Conservation (phyloP, 441 rosid species). For the Populus hybrid region DNA sequence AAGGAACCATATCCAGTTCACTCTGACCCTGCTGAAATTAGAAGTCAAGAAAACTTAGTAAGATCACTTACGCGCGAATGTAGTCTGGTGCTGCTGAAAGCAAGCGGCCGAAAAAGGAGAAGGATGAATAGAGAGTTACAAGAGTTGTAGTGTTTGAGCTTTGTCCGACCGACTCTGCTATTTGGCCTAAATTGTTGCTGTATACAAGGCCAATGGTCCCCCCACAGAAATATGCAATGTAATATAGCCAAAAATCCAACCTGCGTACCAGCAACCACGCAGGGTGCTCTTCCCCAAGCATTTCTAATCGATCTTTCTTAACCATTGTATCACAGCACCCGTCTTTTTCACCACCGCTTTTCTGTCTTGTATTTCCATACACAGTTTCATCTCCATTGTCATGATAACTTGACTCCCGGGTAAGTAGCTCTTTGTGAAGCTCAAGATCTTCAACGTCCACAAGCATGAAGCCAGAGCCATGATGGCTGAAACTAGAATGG, state of each 20-base stretch:
- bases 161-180: conserved; percentile 77
- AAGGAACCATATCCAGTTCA: background rate
- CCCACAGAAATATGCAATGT: conserved; percentile 78
- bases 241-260: conserved; percentile 88
- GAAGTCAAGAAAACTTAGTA: too few species aligned
- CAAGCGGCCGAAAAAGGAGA: conserved; percentile 92
- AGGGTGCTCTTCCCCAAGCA: conserved; percentile 80
- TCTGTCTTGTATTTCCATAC: conserved; percentile 25
- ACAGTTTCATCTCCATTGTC: conserved; percentile 33
- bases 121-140: conserved; percentile 81
- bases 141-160: conserved; percentile 52
- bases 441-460: conserved; percentile 81
- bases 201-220: conserved; percentile 95
- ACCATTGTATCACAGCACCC: conserved; percentile 54
- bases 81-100: conserved; percentile 89
- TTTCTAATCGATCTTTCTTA: conserved; percentile 46
- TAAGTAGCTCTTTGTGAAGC: conserved; percentile 63
- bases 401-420: conserved; percentile 36
- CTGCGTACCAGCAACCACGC: conserved; percentile 55
- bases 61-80: conserved; percentile 58
- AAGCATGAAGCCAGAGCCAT: conserved; percentile 67
- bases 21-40: background rate
- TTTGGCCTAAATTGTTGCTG: conserved; percentile 93
- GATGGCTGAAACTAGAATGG: conserved; percentile 58
- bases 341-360: conserved; percentile 25